These are phyloP conservation scores for Hypsizygus marmoreus DNA, from an alignment of 768 basidiomycete species.

Conservation along the genomic window DNA sequence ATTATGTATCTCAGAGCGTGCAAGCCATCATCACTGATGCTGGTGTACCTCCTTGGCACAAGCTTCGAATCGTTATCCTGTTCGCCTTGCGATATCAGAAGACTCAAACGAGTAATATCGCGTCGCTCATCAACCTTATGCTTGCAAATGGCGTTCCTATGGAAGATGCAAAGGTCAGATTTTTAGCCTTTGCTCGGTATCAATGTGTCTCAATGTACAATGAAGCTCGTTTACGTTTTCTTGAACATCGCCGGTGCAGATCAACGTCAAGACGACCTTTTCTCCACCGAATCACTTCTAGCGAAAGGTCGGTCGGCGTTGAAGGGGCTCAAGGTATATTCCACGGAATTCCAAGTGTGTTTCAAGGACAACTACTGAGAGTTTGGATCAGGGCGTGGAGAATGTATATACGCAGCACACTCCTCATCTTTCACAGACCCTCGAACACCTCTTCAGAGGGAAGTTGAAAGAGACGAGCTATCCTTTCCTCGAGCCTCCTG, in stretches of 20 bases:
- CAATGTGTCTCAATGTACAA: too few species aligned
- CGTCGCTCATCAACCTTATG: constrained; percentile 72
- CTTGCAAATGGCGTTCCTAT: constrained; percentile 73
- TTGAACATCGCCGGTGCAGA: constrained; percentile 93
- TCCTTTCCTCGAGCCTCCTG: constrained; percentile 76
- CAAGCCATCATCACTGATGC: constrained; percentile 75
- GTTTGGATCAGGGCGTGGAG: constrained; percentile 95
- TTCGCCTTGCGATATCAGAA: constrained; percentile 97
- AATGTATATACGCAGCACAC: constrained; percentile 98
- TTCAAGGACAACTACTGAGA: too few species aligned
- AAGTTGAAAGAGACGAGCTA: constrained; percentile 85
- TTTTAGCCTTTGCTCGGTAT: constrained; percentile 14
- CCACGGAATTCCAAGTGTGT: too few species aligned
- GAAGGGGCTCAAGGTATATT: constrained; percentile 94
- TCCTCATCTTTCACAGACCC: constrained; percentile 89
- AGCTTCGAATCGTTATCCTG: constrained; percentile 87
- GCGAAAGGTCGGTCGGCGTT: constrained; percentile 93
- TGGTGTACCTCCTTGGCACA: constrained; percentile 73
- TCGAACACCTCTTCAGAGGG: constrained; percentile 88
- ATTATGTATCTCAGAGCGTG: constrained; percentile 57
- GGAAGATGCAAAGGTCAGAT: constrained; percentile 72
- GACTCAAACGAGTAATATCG: constrained; percentile 78
- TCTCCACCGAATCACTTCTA: constrained; percentile 92
- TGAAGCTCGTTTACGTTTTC: constrained; percentile 87
- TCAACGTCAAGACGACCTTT: constrained; percentile 96